Conservation (phyloP, 148 eudicot genomes). For the Arbutus unedo region DNA sequence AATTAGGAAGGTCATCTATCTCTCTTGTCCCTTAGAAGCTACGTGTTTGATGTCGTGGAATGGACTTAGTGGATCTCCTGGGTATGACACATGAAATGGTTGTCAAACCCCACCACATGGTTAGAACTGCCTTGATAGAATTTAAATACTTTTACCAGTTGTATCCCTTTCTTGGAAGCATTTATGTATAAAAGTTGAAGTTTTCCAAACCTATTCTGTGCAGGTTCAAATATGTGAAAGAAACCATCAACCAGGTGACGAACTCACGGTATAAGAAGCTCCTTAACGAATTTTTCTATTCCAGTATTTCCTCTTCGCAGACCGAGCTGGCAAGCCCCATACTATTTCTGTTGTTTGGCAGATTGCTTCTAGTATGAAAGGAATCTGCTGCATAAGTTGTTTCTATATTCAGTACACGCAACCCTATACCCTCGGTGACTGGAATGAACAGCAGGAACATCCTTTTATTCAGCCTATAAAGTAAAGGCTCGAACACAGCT, state of each 20-base stretch:
- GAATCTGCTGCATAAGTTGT: constrained; percentile 9
- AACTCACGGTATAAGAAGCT: constrained; percentile 55
- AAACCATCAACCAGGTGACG: constrained; percentile 83
- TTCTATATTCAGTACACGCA: background rate
- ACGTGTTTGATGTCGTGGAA: background rate
- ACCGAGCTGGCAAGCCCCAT: background rate
- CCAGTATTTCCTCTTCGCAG: background rate
- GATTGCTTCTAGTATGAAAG: background rate
- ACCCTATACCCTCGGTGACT: background rate
- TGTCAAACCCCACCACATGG: background rate
- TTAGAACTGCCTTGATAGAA: background rate
- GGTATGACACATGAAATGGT: background rate
- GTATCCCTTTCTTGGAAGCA: background rate
- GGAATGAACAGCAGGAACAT: background rate
- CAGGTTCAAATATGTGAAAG: constrained; percentile 96
- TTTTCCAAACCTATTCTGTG: constrained; percentile 12
- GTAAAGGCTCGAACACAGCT: background rate
- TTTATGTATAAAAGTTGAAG: background rate
- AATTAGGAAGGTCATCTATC: too few species aligned
- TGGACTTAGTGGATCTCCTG: background rate
- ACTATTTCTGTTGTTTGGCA: background rate
- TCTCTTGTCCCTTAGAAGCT: background rate
- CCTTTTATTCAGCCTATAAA: background rate
- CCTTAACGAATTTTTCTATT: background rate
- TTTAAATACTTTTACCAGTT: background rate